A percentile compares a stretch with the other conserved stretches of the same genome.
Conservation (phyloP, 768 basidiomycete genomes). For the Boletus tomentosulus region DNA sequence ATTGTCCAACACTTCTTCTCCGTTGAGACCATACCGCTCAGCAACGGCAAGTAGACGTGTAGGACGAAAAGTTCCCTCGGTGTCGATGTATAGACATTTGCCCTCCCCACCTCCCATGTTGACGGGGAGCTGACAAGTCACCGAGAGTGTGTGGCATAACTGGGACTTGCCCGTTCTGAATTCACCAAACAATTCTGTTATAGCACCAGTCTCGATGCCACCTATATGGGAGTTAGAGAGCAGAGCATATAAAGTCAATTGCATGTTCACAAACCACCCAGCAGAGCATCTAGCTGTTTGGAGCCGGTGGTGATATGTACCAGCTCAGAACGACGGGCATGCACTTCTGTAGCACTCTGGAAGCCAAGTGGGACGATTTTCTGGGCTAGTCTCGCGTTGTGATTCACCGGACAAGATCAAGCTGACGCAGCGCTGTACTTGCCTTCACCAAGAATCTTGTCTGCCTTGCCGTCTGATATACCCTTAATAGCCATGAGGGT, state of each 20-base stretch:
- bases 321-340: constrained; percentile 89
- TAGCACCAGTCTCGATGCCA: constrained; percentile 96
- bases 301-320: constrained; percentile 97
- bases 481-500: constrained; percentile 86
- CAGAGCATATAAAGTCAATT: neutral
- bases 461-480: constrained; percentile 94
- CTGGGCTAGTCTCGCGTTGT: constrained; percentile 52
- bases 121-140: constrained; percentile 95
- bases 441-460: constrained; percentile 94
- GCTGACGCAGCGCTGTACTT: constrained; percentile 16
- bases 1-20: constrained; percentile 97
- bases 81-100: constrained; percentile 98
- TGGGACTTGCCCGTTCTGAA: constrained; percentile 99
- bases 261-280: constrained; percentile 62
- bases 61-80: constrained; percentile 98
- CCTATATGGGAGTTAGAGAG: constrained; percentile 41
- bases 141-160: constrained; percentile 95
- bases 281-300: constrained; percentile 90
- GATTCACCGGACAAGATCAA: constrained; percentile 3
- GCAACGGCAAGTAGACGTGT: constrained; percentile 92
- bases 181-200: constrained; percentile 97
- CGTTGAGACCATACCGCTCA: constrained; percentile 93
- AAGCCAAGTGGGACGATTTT: constrained; percentile 98
- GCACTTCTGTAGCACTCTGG: constrained; percentile 96
- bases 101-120: constrained; percentile 99